Conservation (phyloP, 2,329 filamentous ascomycete genomes). For the Aspergillus sp. region DNA sequence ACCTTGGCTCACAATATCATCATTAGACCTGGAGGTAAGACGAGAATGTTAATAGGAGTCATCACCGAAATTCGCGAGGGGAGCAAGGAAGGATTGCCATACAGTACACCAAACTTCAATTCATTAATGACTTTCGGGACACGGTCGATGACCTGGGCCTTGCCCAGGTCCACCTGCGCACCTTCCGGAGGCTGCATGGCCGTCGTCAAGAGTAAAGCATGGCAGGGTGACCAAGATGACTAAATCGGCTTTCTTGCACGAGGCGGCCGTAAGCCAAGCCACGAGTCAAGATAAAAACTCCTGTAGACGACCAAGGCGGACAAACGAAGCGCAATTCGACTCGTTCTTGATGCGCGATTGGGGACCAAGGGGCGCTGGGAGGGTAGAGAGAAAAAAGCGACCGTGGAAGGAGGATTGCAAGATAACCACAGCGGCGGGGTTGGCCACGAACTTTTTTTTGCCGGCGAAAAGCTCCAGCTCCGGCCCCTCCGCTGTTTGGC, state of each 20-base stretch:
- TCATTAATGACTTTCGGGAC: slow-evolving; percentile 88
- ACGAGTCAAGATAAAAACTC: slow-evolving; percentile 1
- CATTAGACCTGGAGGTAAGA: slow-evolving; percentile 61
- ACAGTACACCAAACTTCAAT: slow-evolving; percentile 92
- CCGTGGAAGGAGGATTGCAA: slow-evolving; percentile 11
- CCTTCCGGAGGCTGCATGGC: slow-evolving; percentile 38
- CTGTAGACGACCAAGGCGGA: background rate
- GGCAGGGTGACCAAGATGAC: slow-evolving; percentile 24
- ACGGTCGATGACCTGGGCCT: slow-evolving; percentile 86
- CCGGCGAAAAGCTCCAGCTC: slow-evolving; percentile 3
- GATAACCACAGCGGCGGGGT: slow-evolving; percentile 17
- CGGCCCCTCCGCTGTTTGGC: slow-evolving; percentile 7
- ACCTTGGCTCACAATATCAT: slow-evolving; percentile 92
- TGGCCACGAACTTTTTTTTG: slow-evolving; percentile 18
- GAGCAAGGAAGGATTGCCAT: slow-evolving; percentile 22
- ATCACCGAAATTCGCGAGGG: background rate
- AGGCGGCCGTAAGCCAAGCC: slow-evolving; percentile 11
- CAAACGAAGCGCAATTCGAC: background rate
- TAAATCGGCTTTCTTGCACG: slow-evolving; percentile 11
- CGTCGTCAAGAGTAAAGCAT: slow-evolving; percentile 33
- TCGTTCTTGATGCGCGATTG: no score
- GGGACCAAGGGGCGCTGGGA: background rate
- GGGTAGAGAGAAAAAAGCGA: background rate
- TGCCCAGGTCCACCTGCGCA: slow-evolving; percentile 50
- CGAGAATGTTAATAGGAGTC: slow-evolving; percentile 1